These are phyloP conservation scores for Sambucus nigra DNA, from an alignment of 129 eudicot genomes.

Conservation along the genomic window DNA sequence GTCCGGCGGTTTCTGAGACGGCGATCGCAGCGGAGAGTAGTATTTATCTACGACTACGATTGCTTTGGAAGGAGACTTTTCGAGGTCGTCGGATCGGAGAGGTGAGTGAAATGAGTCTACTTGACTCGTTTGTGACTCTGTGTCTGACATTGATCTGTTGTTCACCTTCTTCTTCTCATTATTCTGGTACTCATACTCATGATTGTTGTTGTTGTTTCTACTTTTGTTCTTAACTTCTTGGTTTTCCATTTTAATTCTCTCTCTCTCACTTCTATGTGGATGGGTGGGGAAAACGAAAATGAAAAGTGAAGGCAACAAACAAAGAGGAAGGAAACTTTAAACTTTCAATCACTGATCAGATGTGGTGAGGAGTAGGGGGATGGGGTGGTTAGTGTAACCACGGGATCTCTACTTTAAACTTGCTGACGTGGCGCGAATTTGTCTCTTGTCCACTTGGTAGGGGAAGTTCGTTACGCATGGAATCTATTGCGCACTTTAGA, in stretches of 20 bases:
- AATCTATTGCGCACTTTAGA: no score
- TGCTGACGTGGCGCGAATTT: no score
- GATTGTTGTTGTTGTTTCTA: neutral
- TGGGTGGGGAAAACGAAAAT: slow-evolving; percentile 18
- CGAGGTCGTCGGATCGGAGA: slow-evolving; percentile 44
- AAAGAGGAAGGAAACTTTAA: neutral
- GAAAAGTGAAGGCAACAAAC: neutral
- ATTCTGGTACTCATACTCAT: no score
- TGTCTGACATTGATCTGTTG: slow-evolving; percentile 56
- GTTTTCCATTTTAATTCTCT: slow-evolving; percentile 18
- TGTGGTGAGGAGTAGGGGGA: no score
- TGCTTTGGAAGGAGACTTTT: slow-evolving; percentile 25
- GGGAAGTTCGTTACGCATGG: no score
- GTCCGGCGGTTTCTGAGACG: slow-evolving; percentile 24
- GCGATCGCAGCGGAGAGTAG: slow-evolving; percentile 51
- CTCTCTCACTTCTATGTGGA: neutral
- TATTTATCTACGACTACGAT: slow-evolving; percentile 33
- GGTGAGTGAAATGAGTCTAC: slow-evolving; percentile 67
- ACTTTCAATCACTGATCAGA: no score
- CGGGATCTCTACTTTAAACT: no score
- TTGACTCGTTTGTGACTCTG: slow-evolving; percentile 50
- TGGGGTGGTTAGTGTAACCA: no score
- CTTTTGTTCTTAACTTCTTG: neutral
- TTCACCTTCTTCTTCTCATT: slow-evolving; percentile 11
- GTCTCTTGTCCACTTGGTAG: no score